phyloP scores from a whole-genome alignment of 306 rosid species.

The Inga oerstediana region DNA sequence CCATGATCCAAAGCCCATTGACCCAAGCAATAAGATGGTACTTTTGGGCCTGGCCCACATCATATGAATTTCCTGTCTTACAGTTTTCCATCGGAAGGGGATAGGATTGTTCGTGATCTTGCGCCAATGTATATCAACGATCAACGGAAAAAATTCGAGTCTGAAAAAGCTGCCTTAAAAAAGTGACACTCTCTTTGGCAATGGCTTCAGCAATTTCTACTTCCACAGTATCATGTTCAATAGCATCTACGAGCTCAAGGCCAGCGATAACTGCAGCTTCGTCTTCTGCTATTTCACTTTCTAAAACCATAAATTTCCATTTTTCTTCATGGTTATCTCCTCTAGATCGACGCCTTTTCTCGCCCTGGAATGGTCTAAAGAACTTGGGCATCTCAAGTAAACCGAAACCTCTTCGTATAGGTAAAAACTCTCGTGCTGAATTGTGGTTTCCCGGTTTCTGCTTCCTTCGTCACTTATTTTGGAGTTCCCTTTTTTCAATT shows the following conservation, averaged over 20 bases:
- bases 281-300: slow-evolving; percentile 29
- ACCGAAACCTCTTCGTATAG: slow-evolving; percentile 45
- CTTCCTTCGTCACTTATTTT: slow-evolving; percentile 7
- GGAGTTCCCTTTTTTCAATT: slow-evolving; percentile 4
- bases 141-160: not conserved
- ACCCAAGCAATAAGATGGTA: too few relatives aligned
- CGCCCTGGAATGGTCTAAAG: slow-evolving; percentile 90
- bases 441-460: not conserved
- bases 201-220: slow-evolving; percentile 64
- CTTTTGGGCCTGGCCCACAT: not conserved
- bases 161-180: slow-evolving; percentile 3
- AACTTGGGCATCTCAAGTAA: slow-evolving; percentile 63
- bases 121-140: slow-evolving; percentile 11
- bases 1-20: too few relatives aligned
- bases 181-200: slow-evolving; percentile 40
- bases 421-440: slow-evolving; percentile 35
- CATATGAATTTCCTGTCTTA: not conserved
- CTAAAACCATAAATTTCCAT: slow-evolving; percentile 43
- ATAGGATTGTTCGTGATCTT: not conserved
- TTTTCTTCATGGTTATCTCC: slow-evolving; percentile 49
- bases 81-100: not conserved
- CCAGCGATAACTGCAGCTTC: slow-evolving; percentile 36
- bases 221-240: slow-evolving; percentile 49
- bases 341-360: slow-evolving; percentile 54
- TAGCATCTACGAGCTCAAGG: slow-evolving; percentile 35